phyloP scores from a whole-genome alignment of 805 yeast species.

The Isabelozyma heimii region DNA sequence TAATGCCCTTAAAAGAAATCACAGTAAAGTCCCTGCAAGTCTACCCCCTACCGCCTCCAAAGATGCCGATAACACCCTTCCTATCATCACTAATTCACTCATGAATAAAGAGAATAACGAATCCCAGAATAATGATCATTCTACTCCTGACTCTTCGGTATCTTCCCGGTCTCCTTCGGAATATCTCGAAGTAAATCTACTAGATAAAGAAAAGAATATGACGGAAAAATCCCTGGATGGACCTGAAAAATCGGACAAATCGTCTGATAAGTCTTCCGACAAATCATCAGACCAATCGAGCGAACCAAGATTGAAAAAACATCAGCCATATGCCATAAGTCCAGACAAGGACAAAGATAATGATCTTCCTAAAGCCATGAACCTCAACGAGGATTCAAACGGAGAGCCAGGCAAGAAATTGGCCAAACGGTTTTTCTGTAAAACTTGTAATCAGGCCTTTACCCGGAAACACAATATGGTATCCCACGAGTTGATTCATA shows the following conservation, averaged over 20 bases:
- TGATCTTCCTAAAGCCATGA: background rate
- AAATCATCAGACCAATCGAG: background rate
- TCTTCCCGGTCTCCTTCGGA: background rate
- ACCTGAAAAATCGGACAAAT: background rate
- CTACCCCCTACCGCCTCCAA: background rate
- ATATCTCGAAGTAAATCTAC: background rate
- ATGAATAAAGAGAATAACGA: background rate
- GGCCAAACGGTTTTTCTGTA: slow-evolving; percentile 41
- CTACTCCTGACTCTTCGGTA: background rate
- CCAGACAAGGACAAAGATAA: background rate
- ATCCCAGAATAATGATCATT: background rate
- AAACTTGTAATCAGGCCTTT: slow-evolving; percentile 60
- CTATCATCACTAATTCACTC: background rate
- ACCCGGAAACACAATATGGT: slow-evolving; percentile 74
- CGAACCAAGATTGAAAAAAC: background rate
- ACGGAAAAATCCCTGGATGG: background rate
- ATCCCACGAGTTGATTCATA: slow-evolving; percentile 67
- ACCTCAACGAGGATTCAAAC: background rate
- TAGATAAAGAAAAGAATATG: background rate
- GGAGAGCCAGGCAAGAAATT: background rate
- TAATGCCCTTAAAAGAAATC: background rate
- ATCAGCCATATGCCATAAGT: background rate
- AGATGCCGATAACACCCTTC: background rate
- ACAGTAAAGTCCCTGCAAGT: too few species aligned
- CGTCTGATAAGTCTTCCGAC: background rate